These are phyloP conservation scores for Lentinula lateritia DNA, from an alignment of 768 basidiomycete species.

Conservation along the genomic window DNA sequence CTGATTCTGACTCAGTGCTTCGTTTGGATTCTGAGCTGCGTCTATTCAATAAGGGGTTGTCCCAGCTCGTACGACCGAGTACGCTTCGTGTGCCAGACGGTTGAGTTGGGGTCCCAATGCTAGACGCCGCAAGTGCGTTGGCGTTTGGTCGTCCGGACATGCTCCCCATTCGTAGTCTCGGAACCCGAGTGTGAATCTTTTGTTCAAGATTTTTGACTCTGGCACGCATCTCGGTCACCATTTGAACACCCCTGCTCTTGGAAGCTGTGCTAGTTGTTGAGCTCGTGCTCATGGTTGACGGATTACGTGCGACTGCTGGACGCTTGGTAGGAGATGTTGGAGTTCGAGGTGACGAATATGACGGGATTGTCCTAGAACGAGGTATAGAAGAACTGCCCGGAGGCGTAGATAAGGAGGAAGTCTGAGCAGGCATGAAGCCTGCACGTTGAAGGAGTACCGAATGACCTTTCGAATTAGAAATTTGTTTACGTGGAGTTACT, in stretches of 20 bases:
- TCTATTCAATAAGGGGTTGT: conserved; percentile 29
- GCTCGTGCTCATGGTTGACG: conserved; percentile 32
- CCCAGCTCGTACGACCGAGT: conserved; percentile 38
- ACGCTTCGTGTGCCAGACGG: conserved; percentile 34
- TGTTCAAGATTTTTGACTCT: conserved; percentile 78
- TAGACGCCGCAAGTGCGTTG: conserved; percentile 29
- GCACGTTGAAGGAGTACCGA: conserved; percentile 46
- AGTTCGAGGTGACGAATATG: conserved; percentile 45
- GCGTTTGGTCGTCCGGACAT: conserved; percentile 49
- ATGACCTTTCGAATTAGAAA: conserved; percentile 31
- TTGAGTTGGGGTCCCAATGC: conserved; percentile 29
- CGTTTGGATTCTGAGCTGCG: conserved; percentile 35
- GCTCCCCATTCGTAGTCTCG: conserved; percentile 77
- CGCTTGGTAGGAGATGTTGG: conserved; percentile 34
- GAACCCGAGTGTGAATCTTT: conserved; percentile 84
- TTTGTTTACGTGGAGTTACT: conserved; percentile 25
- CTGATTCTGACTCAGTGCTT: conserved; percentile 38
- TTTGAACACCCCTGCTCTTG: conserved; percentile 80
- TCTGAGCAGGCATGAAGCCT: conserved; percentile 39
- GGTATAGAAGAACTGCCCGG: conserved; percentile 35
- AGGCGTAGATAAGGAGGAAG: conserved; percentile 36
- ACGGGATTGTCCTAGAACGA: conserved; percentile 55
- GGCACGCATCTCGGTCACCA: conserved; percentile 90
- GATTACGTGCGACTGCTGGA: conserved; percentile 29
- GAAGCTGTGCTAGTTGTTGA: conserved; percentile 44